phyloP scores from a whole-genome alignment of 148 eudicot genomes.

The Nepenthes gracilis region DNA sequence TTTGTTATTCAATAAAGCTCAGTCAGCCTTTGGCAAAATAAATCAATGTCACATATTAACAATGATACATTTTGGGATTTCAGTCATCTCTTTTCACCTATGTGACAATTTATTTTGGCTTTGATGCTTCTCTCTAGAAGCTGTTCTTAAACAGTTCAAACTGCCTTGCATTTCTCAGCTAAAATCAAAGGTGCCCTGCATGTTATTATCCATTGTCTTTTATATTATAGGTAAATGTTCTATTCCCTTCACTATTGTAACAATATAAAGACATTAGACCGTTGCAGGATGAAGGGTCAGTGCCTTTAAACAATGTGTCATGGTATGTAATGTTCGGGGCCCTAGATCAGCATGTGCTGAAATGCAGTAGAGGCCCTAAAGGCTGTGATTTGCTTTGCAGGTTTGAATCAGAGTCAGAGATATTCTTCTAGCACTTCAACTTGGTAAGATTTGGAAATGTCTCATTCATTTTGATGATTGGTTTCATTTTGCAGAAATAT shows the following conservation, averaged over 20 bases:
- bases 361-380: not conserved
- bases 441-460: too few species aligned
- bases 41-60: too few species aligned
- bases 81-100: too few species aligned
- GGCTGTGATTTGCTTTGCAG: constrained; percentile 1
- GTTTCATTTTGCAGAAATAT: too few species aligned
- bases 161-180: not conserved
- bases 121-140: not conserved
- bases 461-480: too few species aligned
- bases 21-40: too few species aligned
- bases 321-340: too few species aligned
- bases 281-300: not conserved
- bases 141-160: not conserved
- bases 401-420: not conserved
- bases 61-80: too few species aligned
- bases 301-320: too few species aligned
- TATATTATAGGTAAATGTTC: not conserved
- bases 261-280: not conserved
- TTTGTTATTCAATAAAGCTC: too few species aligned
- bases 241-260: constrained; percentile 1
- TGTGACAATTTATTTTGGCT: not conserved
- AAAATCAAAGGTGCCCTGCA: constrained; percentile 11
- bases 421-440: not conserved
- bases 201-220: constrained; percentile 1
- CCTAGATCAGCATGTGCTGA: too few species aligned